A percentile compares a stretch with the other conserved stretches of the same genome.
phyloP scores from a whole-genome alignment of 495 filamentous ascomycete species.

The Cercophora scortea region DNA sequence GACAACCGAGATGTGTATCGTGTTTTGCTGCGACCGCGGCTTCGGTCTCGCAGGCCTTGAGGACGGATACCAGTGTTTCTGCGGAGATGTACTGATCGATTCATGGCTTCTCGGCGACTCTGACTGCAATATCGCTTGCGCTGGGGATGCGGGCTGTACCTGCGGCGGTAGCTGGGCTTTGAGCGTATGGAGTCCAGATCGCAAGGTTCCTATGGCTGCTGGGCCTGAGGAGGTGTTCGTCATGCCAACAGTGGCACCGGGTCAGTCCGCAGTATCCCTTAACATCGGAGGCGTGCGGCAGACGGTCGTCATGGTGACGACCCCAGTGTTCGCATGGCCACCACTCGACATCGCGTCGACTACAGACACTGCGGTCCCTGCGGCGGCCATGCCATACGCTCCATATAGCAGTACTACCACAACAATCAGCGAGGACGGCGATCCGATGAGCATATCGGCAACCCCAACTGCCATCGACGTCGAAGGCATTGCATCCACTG shows the following conservation, averaged over 20 bases:
- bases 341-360: not conserved
- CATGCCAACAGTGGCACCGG: constrained; percentile 9
- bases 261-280: constrained; percentile 8
- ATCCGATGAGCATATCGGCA: too few species aligned
- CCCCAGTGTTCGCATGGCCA: constrained; percentile 12
- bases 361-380: not conserved
- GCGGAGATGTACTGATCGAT: constrained; percentile 40
- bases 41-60: constrained; percentile 52
- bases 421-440: too few species aligned
- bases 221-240: constrained; percentile 9
- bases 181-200: constrained; percentile 30
- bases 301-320: constrained; percentile 9
- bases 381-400: not conserved
- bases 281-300: constrained; percentile 12
- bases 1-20: constrained; percentile 49
- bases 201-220: constrained; percentile 11
- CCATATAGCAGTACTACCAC: too few species aligned
- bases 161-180: constrained; percentile 35
- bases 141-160: constrained; percentile 26
- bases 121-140: constrained; percentile 32
- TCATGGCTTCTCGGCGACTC: constrained; percentile 26
- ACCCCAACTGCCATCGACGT: constrained; percentile 1
- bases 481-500: constrained; percentile 8
- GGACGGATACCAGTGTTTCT: constrained; percentile 54
- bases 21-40: constrained; percentile 38